Evolutionary conservation across 176 grass and related monocot species (phyloP), one percentile per base, ranked within the genome.

Genomic region (Otatea glauca): DNA sequence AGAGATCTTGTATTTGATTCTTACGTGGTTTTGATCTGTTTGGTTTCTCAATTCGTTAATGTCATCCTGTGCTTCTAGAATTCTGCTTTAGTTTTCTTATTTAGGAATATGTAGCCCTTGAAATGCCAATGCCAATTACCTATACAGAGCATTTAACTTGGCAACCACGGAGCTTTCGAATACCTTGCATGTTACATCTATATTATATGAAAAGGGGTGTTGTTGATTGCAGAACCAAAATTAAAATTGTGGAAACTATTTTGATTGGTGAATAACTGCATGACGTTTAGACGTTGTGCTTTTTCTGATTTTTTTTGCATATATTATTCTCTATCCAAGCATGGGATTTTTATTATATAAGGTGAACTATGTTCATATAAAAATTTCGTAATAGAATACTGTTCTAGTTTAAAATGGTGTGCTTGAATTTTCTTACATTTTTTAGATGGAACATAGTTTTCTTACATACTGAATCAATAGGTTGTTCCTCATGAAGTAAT

Each of bases 401-500:
- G 58, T 20, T 75, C 7, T 12, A 24, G n/a, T 42, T 24, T 85
- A 8, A 35, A 78, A 77, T 59, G 10, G 23, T 23, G 2, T 68
- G 37, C 17, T 60, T 70, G 53, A 59, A 21, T 55, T 74, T 67
- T 56, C 62, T 11, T 59, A n/a, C 27, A 34, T 58, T 41, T 41
- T 41, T 41, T 41, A 41, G 39, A 41, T 41, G 39, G 6, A 41
- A 41, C 39, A 41, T 41, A 41, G 39, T 65, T 73, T 67, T 58
- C 70, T 11, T 59, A n/a, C 27, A 35, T 58, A 3, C 21, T 65
- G 53, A 82, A 81, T 71, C 35, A 82, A 82, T 81, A 98, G 95
- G 87, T 90, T 89, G 79, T 93, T 76, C 89, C 89, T 84, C 91
- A 89, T 79, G 93, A 98, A 86, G 42, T 99, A 58, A 96, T 99